Percentiles rank a stretch among this genome's conserved stretches.
Evolutionary conservation across 257 asterid genomes (phyloP).

Genomic region (Solanum bulbocastanum): DNA sequence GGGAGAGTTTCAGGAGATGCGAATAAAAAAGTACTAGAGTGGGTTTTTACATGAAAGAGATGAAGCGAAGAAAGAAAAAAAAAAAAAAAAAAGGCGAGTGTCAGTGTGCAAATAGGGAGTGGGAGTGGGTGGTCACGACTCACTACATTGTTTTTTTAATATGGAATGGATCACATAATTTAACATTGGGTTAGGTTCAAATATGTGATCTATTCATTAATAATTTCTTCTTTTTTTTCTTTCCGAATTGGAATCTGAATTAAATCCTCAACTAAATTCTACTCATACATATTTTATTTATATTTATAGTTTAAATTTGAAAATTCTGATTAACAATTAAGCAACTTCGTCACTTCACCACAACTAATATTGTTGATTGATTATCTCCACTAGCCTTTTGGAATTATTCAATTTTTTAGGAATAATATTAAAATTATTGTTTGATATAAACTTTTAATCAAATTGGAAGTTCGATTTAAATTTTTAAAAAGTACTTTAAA

Average conservation of each 20-base stretch:
- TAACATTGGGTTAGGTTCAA: not conserved
- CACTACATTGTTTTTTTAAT: not conserved
- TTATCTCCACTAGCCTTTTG: not conserved
- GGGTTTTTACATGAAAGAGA: not conserved
- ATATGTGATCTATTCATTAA: not conserved
- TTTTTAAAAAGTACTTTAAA: no score
- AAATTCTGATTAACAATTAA: no score
- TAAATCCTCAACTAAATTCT: no score
- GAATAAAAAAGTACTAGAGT: not conserved
- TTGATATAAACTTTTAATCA: not conserved
- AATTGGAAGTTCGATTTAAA: not conserved
- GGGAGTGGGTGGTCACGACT: not conserved
- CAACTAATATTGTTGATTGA: not conserved
- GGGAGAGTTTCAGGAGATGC: not conserved
- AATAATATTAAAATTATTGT: not conserved
- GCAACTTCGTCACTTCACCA: rapidly evolving
- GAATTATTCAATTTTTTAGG: not conserved
- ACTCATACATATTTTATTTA: no score
- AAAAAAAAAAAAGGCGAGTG: not conserved
- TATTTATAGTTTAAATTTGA: no score
- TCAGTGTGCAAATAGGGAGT: not conserved
- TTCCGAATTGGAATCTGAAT: no score
- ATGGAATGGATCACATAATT: not conserved
- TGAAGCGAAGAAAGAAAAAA: not conserved
- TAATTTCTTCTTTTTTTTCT: no score